A percentile compares a stretch with the other conserved stretches of the same genome.
Evolutionary conservation across 2,329 filamentous ascomycete genomes (phyloP).

Genomic region (Ambrosiella beaveri): DNA sequence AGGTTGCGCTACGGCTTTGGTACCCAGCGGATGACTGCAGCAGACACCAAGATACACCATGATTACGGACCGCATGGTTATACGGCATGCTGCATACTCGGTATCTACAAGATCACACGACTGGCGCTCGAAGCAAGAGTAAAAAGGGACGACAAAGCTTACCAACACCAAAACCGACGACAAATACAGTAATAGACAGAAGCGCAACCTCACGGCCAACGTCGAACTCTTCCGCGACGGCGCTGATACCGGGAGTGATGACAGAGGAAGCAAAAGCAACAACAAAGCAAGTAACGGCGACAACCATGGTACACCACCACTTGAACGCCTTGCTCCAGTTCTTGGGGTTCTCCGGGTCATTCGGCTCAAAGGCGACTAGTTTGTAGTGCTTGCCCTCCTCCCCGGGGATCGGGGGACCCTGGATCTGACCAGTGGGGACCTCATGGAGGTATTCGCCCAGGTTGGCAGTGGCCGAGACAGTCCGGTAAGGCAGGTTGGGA

Average conservation of each 20-base stretch:
- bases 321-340: slow-evolving; percentile 67
- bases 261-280: slow-evolving; percentile 56
- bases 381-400: slow-evolving; percentile 22
- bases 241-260: slow-evolving; percentile 58
- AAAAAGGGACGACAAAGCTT: slow-evolving; percentile 16
- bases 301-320: slow-evolving; percentile 75
- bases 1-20: neutral
- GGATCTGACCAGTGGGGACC: slow-evolving; percentile 43
- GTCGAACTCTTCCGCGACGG: slow-evolving; percentile 44
- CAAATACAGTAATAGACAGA: slow-evolving; percentile 57
- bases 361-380: slow-evolving; percentile 47
- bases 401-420: slow-evolving; percentile 21
- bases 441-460: slow-evolving; percentile 51
- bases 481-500: slow-evolving; percentile 47
- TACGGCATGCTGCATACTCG: neutral
- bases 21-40: neutral
- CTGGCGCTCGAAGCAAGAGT: slow-evolving; percentile 8
- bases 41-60: neutral
- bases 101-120: neutral
- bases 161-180: slow-evolving; percentile 66
- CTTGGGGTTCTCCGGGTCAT: slow-evolving; percentile 66
- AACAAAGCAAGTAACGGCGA: slow-evolving; percentile 59
- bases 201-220: slow-evolving; percentile 58
- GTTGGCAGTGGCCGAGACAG: slow-evolving; percentile 40
- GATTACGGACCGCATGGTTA: neutral